These are phyloP conservation scores for Neonectria coccinea DNA, from an alignment of 2,329 filamentous ascomycete species.

Conservation along the genomic window DNA sequence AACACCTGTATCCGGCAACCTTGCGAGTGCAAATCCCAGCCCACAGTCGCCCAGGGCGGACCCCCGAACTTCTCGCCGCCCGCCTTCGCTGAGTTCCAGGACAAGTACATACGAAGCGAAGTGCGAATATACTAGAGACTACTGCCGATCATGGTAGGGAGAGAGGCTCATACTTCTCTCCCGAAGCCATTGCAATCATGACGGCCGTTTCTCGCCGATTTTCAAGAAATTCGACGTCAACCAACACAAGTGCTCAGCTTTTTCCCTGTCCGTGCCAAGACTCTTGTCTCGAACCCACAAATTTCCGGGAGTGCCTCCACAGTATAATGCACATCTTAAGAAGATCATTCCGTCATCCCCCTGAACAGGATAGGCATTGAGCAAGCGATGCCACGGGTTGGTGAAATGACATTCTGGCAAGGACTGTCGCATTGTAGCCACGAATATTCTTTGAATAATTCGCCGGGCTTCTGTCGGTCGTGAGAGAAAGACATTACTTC, in stretches of 20 bases:
- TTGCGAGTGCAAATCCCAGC: constrained; percentile 20
- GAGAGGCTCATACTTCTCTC: background rate
- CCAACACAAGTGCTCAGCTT: background rate
- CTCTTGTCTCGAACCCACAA: constrained; percentile 27
- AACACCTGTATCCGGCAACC: constrained; percentile 38
- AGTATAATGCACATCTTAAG: constrained; percentile 47
- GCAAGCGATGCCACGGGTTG: constrained; percentile 4
- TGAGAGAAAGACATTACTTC: constrained; percentile 16
- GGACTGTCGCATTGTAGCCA: constrained; percentile 1
- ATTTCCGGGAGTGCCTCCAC: constrained; percentile 28
- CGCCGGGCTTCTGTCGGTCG: background rate
- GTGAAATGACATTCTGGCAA: constrained; percentile 9
- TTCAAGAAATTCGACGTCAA: background rate
- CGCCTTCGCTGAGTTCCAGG: constrained; percentile 11
- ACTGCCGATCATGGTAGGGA: constrained; percentile 20
- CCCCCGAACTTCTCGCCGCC: constrained; percentile 12
- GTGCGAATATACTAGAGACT: background rate
- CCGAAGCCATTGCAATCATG: constrained; percentile 1
- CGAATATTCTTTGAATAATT: constrained; percentile 20
- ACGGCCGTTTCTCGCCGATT: background rate
- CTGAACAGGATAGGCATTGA: constrained; percentile 14
- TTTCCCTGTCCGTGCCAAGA: constrained; percentile 20
- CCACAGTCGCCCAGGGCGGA: constrained; percentile 15
- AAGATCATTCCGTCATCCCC: constrained; percentile 44
- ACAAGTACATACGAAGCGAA: too few species aligned